Evolutionary conservation across 495 filamentous ascomycete species (phyloP).

Genomic region (Penicillium lividum): DNA sequence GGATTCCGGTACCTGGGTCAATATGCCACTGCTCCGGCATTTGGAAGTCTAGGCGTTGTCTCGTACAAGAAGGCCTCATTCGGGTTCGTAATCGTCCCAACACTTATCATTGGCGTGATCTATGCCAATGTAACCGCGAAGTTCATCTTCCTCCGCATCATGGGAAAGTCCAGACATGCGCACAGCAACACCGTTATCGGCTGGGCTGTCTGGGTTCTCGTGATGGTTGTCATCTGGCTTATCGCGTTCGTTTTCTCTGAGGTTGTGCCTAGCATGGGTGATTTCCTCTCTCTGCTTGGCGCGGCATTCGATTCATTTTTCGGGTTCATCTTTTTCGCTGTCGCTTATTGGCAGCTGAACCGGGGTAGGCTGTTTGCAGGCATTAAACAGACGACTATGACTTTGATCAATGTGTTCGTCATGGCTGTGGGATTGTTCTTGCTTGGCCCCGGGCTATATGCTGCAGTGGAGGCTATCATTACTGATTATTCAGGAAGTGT

Average conservation of each 20-base stretch:
- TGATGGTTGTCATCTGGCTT: conserved; percentile 47
- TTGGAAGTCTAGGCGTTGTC: conserved; percentile 46
- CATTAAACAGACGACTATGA: conserved; percentile 34
- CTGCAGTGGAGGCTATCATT: conserved; percentile 54
- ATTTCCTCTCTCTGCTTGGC: conserved; percentile 53
- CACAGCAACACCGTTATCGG: conserved; percentile 52
- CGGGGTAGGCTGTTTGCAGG: conserved; percentile 34
- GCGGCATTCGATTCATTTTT: conserved; percentile 44
- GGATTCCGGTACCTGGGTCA: conserved; percentile 55
- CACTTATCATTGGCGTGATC: conserved; percentile 51
- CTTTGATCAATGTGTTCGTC: conserved; percentile 42
- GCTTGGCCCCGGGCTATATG: conserved; percentile 54
- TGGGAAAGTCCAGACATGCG: conserved; percentile 47
- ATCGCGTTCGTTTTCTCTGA: conserved; percentile 52
- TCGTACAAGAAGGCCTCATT: conserved; percentile 52
- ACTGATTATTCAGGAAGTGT: conserved; percentile 41
- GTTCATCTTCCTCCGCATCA: conserved; percentile 49
- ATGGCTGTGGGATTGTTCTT: conserved; percentile 47
- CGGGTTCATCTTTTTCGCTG: conserved; percentile 48
- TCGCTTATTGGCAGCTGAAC: conserved; percentile 53
- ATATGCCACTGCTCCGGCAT: conserved; percentile 50
- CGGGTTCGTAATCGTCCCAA: conserved; percentile 47
- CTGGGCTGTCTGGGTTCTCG: conserved; percentile 48
- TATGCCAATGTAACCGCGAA: conserved; percentile 56
- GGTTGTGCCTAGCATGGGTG: conserved; percentile 51